Percentiles rank a stretch among this genome's conserved stretches.
Evolutionary conservation across 139 green algal genomes (phyloP).

Genomic region (Spirogloea muscicola): DNA sequence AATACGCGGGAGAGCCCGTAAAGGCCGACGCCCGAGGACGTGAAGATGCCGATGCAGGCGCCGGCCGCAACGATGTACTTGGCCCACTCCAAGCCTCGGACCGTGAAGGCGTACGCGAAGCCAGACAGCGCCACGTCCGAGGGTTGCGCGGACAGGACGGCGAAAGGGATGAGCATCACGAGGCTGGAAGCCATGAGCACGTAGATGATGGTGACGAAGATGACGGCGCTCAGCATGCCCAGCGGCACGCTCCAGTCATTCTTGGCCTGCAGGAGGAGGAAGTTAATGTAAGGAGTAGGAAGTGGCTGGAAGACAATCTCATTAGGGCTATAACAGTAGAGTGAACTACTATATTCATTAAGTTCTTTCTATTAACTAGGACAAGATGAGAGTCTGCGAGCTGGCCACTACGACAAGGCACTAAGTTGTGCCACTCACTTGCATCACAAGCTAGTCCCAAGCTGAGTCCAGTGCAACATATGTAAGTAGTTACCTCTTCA

Average conservation of each 20-base stretch:
- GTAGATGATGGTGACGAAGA: constrained; percentile 28
- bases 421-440: too few species aligned
- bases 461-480: too few species aligned
- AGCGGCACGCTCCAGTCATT: constrained; percentile 5
- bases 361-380: too few species aligned
- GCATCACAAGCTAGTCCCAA: too few species aligned
- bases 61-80: constrained; percentile 33
- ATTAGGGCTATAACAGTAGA: too few species aligned
- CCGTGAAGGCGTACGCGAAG: constrained; percentile 19
- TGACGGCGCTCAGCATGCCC: constrained; percentile 16
- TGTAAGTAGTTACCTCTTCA: too few species aligned
- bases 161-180: constrained; percentile 32
- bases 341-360: too few species aligned
- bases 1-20: constrained; percentile 23
- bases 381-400: too few species aligned
- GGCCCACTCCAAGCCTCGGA: constrained; percentile 20
- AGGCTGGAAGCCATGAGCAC: constrained; percentile 17
- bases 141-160: neutral
- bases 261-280: constrained; percentile 18
- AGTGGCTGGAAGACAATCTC: too few species aligned
- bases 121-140: constrained; percentile 10
- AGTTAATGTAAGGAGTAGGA: neutral
- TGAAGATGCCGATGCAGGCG: constrained; percentile 26
- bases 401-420: too few species aligned
- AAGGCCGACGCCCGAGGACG: constrained; percentile 9